Percentiles rank a stretch among this genome's conserved stretches.
phyloP scores from a whole-genome alignment of 2,329 filamentous ascomycete species.

The Sarocladium strictum region DNA sequence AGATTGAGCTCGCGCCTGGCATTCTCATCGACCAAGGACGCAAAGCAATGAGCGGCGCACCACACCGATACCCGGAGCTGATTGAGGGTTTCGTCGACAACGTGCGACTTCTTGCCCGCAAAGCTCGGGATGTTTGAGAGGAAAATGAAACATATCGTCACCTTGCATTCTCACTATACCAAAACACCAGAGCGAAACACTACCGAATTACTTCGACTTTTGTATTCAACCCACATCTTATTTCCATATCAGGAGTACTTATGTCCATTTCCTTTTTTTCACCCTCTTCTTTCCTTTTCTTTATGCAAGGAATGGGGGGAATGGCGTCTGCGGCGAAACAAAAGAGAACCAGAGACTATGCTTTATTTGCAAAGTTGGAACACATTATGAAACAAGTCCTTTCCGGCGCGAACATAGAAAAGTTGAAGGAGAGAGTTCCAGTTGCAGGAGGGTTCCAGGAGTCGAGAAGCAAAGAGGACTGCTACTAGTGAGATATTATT shows the following conservation, averaged over 20 bases:
- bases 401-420: neutral
- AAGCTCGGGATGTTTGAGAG: conserved; percentile 18
- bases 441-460: neutral
- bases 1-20: conserved; percentile 65
- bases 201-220: neutral
- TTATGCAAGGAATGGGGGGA: neutral
- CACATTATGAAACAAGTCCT: neutral
- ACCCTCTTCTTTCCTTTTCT: neutral
- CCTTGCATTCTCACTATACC: too few species aligned
- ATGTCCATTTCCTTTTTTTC: neutral
- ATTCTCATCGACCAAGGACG: conserved; percentile 61
- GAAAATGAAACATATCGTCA: neutral
- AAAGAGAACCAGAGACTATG: neutral
- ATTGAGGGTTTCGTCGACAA: conserved; percentile 74
- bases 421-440: too few species aligned
- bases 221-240: neutral
- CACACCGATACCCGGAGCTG: conserved; percentile 59
- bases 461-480: too few species aligned
- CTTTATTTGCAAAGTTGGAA: neutral
- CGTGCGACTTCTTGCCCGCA: conserved; percentile 51
- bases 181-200: neutral
- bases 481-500: neutral
- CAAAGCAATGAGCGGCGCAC: conserved; percentile 42
- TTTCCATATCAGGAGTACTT: neutral
- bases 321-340: neutral